Conservation (phyloP, 345 rosid genomes). For the Punica granatum region DNA sequence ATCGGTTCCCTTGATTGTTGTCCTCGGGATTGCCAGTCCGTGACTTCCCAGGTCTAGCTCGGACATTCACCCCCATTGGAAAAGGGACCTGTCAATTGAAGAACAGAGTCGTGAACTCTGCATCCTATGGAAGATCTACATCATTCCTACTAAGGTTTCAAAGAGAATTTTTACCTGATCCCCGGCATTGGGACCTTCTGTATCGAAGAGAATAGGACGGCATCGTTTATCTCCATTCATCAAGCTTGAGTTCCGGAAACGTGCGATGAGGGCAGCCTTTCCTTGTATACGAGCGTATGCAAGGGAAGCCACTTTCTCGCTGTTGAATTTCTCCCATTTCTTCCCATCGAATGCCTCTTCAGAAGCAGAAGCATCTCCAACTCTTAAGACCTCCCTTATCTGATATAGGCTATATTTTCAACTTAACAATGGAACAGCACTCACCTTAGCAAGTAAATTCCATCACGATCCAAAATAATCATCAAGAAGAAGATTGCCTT, state of each 20-base stretch:
- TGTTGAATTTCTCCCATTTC: conserved; percentile 85
- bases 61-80: conserved; percentile 48
- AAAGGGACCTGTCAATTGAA: conserved; percentile 42
- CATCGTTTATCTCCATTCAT: conserved; percentile 76
- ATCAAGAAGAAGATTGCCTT: not conserved
- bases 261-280: conserved; percentile 57
- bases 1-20: conserved; percentile 21
- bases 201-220: conserved; percentile 63
- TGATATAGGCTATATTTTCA: not conserved
- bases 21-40: conserved; percentile 20
- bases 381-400: not conserved
- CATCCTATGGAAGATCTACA: not conserved
- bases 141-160: not conserved
- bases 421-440: not conserved
- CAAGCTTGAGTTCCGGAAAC: conserved; percentile 77
- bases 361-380: conserved; percentile 2
- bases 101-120: not conserved
- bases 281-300: conserved; percentile 81
- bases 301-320: conserved; percentile 65
- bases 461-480: not conserved
- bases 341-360: conserved; percentile 60
- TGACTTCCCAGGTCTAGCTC: conserved; percentile 41
- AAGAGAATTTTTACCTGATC: conserved; percentile 38
- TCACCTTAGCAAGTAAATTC: conserved; percentile 17
- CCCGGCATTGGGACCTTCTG: conserved; percentile 67